Evolutionary conservation across 2,329 filamentous ascomycete genomes (phyloP).

Genomic region (Paraphoma sp.): DNA sequence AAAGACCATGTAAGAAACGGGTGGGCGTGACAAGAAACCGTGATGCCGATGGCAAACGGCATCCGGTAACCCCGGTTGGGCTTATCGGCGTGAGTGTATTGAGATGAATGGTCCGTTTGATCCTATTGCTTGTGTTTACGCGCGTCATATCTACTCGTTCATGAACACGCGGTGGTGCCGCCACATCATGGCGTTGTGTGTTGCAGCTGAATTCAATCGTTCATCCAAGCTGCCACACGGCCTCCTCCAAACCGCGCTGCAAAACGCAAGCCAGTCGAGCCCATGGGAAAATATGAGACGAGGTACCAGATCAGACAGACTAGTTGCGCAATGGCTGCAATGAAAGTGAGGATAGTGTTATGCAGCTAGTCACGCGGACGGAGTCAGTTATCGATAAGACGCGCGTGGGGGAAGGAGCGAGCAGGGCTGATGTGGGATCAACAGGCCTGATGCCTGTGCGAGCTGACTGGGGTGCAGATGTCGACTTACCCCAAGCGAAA

Average conservation of each 20-base stretch:
- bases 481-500: constrained; percentile 83
- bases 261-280: constrained; percentile 83
- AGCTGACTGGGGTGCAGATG: constrained; percentile 12
- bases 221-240: constrained; percentile 88
- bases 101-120: constrained; percentile 13
- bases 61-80: constrained; percentile 13
- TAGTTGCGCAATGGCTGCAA: constrained; percentile 84
- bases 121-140: constrained; percentile 31
- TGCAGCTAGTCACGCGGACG: constrained; percentile 62
- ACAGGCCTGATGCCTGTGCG: constrained; percentile 28
- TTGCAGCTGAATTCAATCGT: constrained; percentile 58
- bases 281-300: constrained; percentile 98
- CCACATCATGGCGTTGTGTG: constrained; percentile 2
- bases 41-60: constrained; percentile 14
- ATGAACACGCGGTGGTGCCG: constrained; percentile 17
- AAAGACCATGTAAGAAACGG: constrained; percentile 15
- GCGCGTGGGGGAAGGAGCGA: constrained; percentile 26
- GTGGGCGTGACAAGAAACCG: constrained; percentile 35
- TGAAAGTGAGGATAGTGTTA: constrained; percentile 81
- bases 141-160: constrained; percentile 30
- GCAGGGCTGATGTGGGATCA: constrained; percentile 33
- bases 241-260: constrained; percentile 85
- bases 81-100: constrained; percentile 21
- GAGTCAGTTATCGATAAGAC: constrained; percentile 45
- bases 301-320: constrained; percentile 89